phyloP scores from a whole-genome alignment of 257 asterid genomes.

The Thymus mandschuricus region DNA sequence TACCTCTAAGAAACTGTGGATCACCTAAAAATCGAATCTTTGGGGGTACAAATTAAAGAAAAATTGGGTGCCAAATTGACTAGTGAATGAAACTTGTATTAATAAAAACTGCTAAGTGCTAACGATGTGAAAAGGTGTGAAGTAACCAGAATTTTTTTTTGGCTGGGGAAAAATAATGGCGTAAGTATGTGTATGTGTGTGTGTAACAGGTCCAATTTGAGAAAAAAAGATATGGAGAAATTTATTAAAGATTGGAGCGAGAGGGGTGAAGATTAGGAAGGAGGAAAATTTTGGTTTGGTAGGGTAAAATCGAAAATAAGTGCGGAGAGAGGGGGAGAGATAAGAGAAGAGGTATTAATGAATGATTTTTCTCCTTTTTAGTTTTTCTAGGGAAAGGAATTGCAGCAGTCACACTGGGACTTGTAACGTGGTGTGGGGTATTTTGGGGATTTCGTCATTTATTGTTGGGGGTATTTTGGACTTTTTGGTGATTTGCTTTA shows the following conservation, averaged over 20 bases:
- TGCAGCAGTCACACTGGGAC: constrained; percentile 34
- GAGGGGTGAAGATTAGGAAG: constrained; percentile 21
- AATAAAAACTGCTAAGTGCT: constrained; percentile 29
- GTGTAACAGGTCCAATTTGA: constrained; percentile 55
- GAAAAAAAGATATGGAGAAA: constrained; percentile 13
- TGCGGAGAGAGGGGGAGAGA: background rate
- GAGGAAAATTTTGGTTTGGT: constrained; percentile 15
- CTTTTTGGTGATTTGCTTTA: no score
- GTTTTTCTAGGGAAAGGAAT: constrained; percentile 29
- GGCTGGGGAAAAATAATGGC: constrained; percentile 19
- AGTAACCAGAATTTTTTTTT: constrained; percentile 51
- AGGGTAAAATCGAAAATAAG: background rate
- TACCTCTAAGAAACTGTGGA: constrained; percentile 50
- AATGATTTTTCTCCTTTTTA: background rate
- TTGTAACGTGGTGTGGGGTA: constrained; percentile 47
- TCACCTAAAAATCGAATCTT: constrained; percentile 38
- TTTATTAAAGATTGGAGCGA: constrained; percentile 20
- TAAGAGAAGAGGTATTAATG: no score
- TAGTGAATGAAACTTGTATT: constrained; percentile 36
- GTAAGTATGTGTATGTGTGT: background rate
- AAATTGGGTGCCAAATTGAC: constrained; percentile 32
- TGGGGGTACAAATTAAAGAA: constrained; percentile 27
- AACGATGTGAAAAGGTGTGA: constrained; percentile 40
- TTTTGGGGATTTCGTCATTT: constrained; percentile 2
- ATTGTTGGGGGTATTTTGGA: background rate